These are phyloP conservation scores for Achlya hypogyna DNA, from an alignment of 352 stramenopile genomes.

Conservation along the genomic window DNA sequence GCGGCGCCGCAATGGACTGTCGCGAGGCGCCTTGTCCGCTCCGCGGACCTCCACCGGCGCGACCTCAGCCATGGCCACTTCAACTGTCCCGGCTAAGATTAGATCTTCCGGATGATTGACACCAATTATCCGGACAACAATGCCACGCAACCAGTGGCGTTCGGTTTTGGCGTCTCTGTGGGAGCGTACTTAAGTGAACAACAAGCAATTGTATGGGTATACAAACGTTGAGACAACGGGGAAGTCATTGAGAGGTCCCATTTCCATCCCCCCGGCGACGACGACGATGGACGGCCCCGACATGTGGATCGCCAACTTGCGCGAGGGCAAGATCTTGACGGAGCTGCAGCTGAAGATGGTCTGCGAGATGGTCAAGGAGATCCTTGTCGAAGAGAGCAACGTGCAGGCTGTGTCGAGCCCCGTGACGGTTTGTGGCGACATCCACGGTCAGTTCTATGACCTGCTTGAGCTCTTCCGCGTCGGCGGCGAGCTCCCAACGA, in stretches of 20 bases:
- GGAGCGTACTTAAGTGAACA: background rate
- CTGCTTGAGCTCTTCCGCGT: constrained; percentile 82
- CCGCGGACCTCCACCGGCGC: background rate
- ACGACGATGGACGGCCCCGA: constrained; percentile 63
- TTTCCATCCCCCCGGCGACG: constrained; percentile 20
- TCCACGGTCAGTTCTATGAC: constrained; percentile 88
- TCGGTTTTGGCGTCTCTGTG: background rate
- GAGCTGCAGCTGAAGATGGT: constrained; percentile 85
- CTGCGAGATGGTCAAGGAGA: constrained; percentile 85
- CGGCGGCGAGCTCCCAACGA: constrained; percentile 72
- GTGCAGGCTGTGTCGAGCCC: constrained; percentile 84
- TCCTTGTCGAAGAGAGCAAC: constrained; percentile 88
- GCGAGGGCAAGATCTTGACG: constrained; percentile 64
- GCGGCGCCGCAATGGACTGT: background rate
- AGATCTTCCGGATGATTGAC: background rate
- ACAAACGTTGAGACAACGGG: background rate
- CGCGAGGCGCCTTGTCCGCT: background rate
- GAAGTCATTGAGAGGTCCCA: constrained; percentile 5
- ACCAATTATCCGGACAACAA: background rate
- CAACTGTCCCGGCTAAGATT: background rate
- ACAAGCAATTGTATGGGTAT: constrained; percentile 4
- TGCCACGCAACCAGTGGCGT: background rate
- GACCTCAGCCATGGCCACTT: constrained; percentile 23
- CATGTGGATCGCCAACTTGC: constrained; percentile 79
- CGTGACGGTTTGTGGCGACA: constrained; percentile 84